These are phyloP conservation scores for Hypoxylon perforatum DNA, from an alignment of 495 filamentous ascomycete genomes.

Conservation along the genomic window DNA sequence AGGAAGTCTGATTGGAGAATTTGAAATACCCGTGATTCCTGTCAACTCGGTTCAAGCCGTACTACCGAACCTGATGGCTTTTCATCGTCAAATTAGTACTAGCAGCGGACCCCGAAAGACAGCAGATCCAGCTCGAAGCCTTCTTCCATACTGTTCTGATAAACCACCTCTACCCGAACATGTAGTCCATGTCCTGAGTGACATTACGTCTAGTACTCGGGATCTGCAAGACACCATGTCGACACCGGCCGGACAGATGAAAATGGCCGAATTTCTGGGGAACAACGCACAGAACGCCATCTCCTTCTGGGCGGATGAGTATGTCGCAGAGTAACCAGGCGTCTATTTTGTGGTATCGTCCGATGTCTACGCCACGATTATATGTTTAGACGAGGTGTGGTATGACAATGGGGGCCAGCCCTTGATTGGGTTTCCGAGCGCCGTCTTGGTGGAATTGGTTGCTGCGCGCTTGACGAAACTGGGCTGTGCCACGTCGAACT, in stretches of 20 bases:
- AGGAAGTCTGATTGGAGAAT: constrained; percentile 39
- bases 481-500: constrained; percentile 21
- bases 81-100: constrained; percentile 39
- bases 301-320: constrained; percentile 63
- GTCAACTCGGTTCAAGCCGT: constrained; percentile 44
- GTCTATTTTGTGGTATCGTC: background rate
- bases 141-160: constrained; percentile 61
- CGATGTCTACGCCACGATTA: constrained; percentile 7
- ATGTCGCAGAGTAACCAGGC: constrained; percentile 40
- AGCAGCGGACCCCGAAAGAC: constrained; percentile 16
- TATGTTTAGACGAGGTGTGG: constrained; percentile 13
- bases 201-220: constrained; percentile 58
- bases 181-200: constrained; percentile 59
- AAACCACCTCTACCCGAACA: constrained; percentile 53
- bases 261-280: constrained; percentile 53
- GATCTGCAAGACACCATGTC: constrained; percentile 56
- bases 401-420: background rate
- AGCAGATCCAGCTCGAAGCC: constrained; percentile 37
- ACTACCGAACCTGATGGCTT: constrained; percentile 41
- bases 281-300: constrained; percentile 46
- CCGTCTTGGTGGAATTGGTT: background rate
- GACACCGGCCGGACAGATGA: constrained; percentile 47
- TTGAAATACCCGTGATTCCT: constrained; percentile 51
- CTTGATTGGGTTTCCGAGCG: constrained; percentile 1
- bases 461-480: constrained; percentile 30